A percentile compares a stretch with the other conserved stretches of the same genome.
Evolutionary conservation across 1,284 basidiomycete genomes (phyloP).

Genomic region (Tausonia pullulans): DNA sequence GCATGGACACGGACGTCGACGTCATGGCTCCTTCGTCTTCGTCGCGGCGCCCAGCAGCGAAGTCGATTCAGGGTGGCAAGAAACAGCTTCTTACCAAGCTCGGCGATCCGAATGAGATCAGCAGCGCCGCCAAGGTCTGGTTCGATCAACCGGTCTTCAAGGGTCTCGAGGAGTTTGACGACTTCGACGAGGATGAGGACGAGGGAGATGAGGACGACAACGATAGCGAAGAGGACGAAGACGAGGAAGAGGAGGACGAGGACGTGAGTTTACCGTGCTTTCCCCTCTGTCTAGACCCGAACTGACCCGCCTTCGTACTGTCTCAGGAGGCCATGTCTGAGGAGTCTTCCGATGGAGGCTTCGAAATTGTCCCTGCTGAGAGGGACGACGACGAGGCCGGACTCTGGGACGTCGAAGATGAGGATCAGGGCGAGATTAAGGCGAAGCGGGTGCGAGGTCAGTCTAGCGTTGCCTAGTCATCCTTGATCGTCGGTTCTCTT

Average conservation of each 20-base stretch:
- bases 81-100: conserved; percentile 23
- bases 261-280: conserved; percentile 14
- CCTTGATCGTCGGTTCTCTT: conserved; percentile 7
- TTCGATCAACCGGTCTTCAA: conserved; percentile 91
- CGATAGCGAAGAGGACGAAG: conserved; percentile 28
- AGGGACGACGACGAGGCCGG: conserved; percentile 47
- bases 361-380: conserved; percentile 61
- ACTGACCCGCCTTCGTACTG: neutral
- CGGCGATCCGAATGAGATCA: conserved; percentile 34
- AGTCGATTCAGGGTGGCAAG: conserved; percentile 7
- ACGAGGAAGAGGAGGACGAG: conserved; percentile 19
- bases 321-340: neutral
- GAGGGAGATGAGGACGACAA: conserved; percentile 40
- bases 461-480: conserved; percentile 25
- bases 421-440: conserved; percentile 65
- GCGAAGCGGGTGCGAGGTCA: conserved; percentile 59
- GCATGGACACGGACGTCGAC: conserved; percentile 29
- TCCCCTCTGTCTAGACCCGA: neutral
- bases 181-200: conserved; percentile 39
- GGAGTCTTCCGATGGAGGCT: conserved; percentile 40
- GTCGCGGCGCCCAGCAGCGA: conserved; percentile 1
- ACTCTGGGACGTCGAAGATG: conserved; percentile 72
- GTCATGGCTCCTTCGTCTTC: conserved; percentile 21
- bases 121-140: conserved; percentile 60
- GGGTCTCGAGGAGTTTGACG: conserved; percentile 49